phyloP scores from a whole-genome alignment of 495 filamentous ascomycete genomes.

The Talaromyces adpressus region DNA sequence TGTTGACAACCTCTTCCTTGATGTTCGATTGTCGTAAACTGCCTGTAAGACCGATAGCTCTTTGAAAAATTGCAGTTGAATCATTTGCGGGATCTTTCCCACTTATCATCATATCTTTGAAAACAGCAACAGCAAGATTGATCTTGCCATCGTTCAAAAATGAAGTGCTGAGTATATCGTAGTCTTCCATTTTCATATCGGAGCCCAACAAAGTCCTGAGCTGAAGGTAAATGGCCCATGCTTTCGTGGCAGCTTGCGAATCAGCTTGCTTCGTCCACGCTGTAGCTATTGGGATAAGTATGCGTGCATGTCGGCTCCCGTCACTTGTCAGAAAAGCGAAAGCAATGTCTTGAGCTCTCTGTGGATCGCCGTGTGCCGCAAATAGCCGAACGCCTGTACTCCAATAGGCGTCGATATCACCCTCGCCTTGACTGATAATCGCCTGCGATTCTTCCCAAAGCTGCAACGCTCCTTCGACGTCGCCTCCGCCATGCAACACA shows the following conservation, averaged over 20 bases:
- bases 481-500: conserved; percentile 53
- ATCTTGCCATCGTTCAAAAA: conserved; percentile 53
- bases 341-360: conserved; percentile 57
- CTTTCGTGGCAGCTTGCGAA: conserved; percentile 40
- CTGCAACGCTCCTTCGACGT: conserved; percentile 51
- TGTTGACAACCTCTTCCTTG: conserved; percentile 40
- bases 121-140: conserved; percentile 62
- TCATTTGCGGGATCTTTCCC: conserved; percentile 42
- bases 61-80: conserved; percentile 41
- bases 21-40: conserved; percentile 42
- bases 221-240: conserved; percentile 61
- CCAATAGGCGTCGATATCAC: conserved; percentile 51
- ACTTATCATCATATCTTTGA: conserved; percentile 80
- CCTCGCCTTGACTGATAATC: conserved; percentile 44
- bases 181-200: conserved; percentile 65
- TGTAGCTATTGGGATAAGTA: conserved; percentile 59
- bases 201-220: conserved; percentile 52
- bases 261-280: conserved; percentile 29
- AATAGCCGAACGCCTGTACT: conserved; percentile 65
- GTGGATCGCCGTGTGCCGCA: conserved; percentile 48
- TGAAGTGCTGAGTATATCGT: conserved; percentile 57
- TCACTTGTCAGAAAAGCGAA: conserved; percentile 48
- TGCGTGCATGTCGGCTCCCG: conserved; percentile 44
- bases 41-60: conserved; percentile 33
- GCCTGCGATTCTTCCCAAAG: conserved; percentile 55